Conservation (phyloP, 805 yeast species). For the Spathaspora hagerdaliae region DNA sequence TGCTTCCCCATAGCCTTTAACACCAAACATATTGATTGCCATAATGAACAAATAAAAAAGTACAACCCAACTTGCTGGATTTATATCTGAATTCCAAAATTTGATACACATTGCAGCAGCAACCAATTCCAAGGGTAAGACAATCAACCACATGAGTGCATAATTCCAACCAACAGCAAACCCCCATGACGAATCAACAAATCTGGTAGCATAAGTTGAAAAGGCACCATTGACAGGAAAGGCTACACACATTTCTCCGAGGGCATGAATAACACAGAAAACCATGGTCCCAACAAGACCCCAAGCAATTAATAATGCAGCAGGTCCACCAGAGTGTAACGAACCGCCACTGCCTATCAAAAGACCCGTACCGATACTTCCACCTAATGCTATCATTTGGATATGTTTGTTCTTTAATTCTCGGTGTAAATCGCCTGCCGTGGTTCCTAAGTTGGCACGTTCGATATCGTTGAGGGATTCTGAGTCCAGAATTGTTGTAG, state of each 20-base stretch:
- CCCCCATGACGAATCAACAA: conserved; percentile 37
- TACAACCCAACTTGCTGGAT: conserved; percentile 36
- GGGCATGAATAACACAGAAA: conserved; percentile 55
- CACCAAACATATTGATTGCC: conserved; percentile 30
- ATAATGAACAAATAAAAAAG: conserved; percentile 28
- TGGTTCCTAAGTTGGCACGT: conserved; percentile 29
- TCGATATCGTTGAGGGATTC: conserved; percentile 23
- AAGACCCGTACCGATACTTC: conserved; percentile 64
- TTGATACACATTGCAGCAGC: conserved; percentile 36
- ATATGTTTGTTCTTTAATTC: conserved; percentile 45
- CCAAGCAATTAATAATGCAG: conserved; percentile 50
- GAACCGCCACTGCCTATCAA: conserved; percentile 46
- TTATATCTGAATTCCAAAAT: conserved; percentile 30
- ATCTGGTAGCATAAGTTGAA: conserved; percentile 34
- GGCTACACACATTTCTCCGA: conserved; percentile 61
- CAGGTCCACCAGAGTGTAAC: conserved; percentile 39
- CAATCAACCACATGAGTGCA: conserved; percentile 36
- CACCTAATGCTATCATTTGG: conserved; percentile 69
- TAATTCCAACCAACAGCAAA: conserved; percentile 39
- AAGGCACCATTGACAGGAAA: conserved; percentile 38
- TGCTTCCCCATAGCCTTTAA: conserved; percentile 36
- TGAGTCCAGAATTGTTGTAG: background rate
- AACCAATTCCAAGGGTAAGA: conserved; percentile 34
- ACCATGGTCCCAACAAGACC: conserved; percentile 55
- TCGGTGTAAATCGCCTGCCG: conserved; percentile 38